Base-by-base conservation (phyloP, 768 basidiomycete species). In the Boletellus emodensis region DNA sequence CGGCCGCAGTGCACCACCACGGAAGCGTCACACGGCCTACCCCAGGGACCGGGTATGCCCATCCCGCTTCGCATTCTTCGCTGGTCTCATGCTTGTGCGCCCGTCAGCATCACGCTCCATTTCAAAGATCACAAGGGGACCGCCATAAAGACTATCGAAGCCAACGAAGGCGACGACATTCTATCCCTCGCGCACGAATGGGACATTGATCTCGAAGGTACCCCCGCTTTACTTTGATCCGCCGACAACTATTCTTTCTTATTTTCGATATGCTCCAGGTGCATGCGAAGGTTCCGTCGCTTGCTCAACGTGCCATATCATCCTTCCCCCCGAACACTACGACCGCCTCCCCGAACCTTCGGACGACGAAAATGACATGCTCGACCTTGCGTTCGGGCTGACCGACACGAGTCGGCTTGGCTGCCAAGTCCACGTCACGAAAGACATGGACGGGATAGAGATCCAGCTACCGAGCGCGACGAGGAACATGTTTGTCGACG, bases 331-430 rank as follows among this genome's bases (percentile, higher is more conserved):
- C 22, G 84, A 93, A 61, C 76, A 84, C 53, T 97, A 94, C 65
- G 90, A 97, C 67, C 66, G 79, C 41, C 78, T 98, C 3, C 87
- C 90, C 1, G 95, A 98, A 62, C 94, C 95, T 4, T 89, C 89
- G 48, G 95, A 98, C 57, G 95, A 99, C 64, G 95, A 99, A 72
- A 99, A 97, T 61, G 94, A 93, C 61, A 94, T 94, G 92, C 80
- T 99, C 35, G 95, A 97, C 68, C 90, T 98, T 79, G 95, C 95
- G 4, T 98, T 97, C 61, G 96, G 92, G 0, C 75, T 98, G 46
- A 94, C 93, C 1, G 95, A 97, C 61, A 97, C 95, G 58, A 95
- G 87, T 54, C 75, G 84, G 10, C 71, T 90, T 17, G 88, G 88
- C 0, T 89, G 87, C 61, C 87, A 89, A 64, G 85, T 89, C 65